Conservation (phyloP, 495 filamentous ascomycete species). For the Talaromyces liani region DNA sequence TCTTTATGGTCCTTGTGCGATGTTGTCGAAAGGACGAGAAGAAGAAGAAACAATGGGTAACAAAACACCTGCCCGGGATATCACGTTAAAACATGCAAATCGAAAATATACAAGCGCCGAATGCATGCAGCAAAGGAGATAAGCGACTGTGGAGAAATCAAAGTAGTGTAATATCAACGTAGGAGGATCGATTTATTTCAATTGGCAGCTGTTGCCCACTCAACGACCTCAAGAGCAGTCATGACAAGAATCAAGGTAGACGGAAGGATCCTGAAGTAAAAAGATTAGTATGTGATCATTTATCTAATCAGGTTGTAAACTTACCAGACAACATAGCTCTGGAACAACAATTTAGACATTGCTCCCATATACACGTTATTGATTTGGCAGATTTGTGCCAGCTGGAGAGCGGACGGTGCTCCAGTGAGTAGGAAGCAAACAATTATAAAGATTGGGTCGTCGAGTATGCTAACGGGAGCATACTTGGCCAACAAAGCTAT, state of each 20-base stretch:
- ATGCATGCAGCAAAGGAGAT: not conserved
- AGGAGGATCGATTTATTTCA: not conserved
- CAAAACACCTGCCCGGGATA: not conserved
- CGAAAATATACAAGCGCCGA: not conserved
- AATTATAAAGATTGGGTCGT: slow-evolving; percentile 96
- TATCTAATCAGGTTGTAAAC: slow-evolving; percentile 17
- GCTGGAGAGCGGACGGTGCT: slow-evolving; percentile 86
- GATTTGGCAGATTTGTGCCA: slow-evolving; percentile 98
- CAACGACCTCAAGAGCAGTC: slow-evolving; percentile 84
- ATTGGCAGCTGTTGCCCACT: slow-evolving; percentile 59
- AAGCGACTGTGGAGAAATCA: not conserved
- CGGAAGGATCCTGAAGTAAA: slow-evolving; percentile 67
- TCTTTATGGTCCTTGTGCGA: not conserved
- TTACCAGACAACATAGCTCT: slow-evolving; percentile 95
- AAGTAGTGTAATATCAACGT: not conserved
- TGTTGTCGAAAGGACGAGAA: not conserved
- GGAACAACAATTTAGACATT: slow-evolving; percentile 89
- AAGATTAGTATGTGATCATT: slow-evolving; percentile 21
- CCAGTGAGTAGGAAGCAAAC: slow-evolving; percentile 95
- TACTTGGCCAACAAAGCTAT: slow-evolving; percentile 87
- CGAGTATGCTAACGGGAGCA: slow-evolving; percentile 85
- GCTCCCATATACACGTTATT: slow-evolving; percentile 91
- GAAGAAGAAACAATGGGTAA: not conserved
- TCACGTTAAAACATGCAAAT: not conserved
- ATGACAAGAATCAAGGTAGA: slow-evolving; percentile 88